Evolutionary conservation across 1,284 basidiomycete species (phyloP), one percentile per base, ranked within the genome.

Genomic region (Sanghuangporus baumii): DNA sequence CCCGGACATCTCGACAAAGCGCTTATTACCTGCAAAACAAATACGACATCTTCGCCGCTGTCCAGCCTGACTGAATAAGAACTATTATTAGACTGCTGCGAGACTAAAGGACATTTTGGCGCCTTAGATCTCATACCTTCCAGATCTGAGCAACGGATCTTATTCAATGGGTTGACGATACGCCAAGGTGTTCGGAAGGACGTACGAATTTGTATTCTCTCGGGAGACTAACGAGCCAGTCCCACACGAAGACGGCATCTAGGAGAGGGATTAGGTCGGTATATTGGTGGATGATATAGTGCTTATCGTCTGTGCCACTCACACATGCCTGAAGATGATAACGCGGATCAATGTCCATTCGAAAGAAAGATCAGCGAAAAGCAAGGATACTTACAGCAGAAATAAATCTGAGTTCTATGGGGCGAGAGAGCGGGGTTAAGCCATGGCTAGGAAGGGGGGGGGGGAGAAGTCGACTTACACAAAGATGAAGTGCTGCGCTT

Each of bases 201-300:
- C 79, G 70, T 72, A 89, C 88, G 73, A 87, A 90, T 70, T 81
- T 81, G 76, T 83, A 89, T 74, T 91, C 89, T 74, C 87, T 79
- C 37, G 84, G 82, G 59, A 91, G 72, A 71, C 86, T 86, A 69
- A 88, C 83, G 70, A 88, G 77, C 89, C 89, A 91, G 77, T 91
- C 89, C 89, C 89, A 91, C 57, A 90, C 73, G 66, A 89, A 85
- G 50, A 91, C 84, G 61, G 89, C 86, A 73, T 91, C 89, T 91
- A 59, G 23, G 43, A 37, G 38, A 55, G 38, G 69, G 26, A 6
- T 8, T 20, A 9, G 26, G 26, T 31, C 26, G 26, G 26, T 31
- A 4, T 3, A 3, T 4, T 0, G 26, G 26, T 31, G 56, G 55
- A 65, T 63, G 68, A 68, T 69, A 65, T 20, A 61, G 66, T 67